Conservation (phyloP, 371 early-diverging fungal species). For the Massospora cicadina region DNA sequence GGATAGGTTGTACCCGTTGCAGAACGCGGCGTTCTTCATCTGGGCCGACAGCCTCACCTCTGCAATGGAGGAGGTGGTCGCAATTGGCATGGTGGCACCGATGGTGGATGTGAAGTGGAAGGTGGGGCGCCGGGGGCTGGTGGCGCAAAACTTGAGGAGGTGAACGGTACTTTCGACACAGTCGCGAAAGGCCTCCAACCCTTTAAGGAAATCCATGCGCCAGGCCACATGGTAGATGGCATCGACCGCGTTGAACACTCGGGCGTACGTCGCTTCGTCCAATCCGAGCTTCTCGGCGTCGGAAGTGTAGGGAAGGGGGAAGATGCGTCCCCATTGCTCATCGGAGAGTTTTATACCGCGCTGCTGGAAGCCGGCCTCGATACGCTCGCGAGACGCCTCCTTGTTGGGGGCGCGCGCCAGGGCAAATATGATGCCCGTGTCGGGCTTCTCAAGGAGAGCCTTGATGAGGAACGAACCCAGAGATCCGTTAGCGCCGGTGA, state of each 20-base stretch:
- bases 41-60: slow-evolving; percentile 18
- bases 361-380: neutral
- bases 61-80: slow-evolving; percentile 8
- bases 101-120: slow-evolving; percentile 12
- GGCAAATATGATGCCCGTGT: slow-evolving; percentile 13
- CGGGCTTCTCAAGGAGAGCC: slow-evolving; percentile 14
- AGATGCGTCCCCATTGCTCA: neutral
- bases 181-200: slow-evolving; percentile 4
- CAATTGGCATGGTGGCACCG: slow-evolving; percentile 9
- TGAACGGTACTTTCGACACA: slow-evolving; percentile 1
- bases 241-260: neutral
- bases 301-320: slow-evolving; percentile 13
- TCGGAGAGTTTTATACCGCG: neutral
- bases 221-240: slow-evolving; percentile 11
- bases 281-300: slow-evolving; percentile 17
- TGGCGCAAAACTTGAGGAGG: neutral
- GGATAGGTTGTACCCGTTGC: slow-evolving; percentile 23
- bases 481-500: slow-evolving; percentile 25
- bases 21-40: slow-evolving; percentile 14
- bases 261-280: slow-evolving; percentile 2
- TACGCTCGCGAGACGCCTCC: neutral
- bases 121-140: neutral
- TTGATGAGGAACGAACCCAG: slow-evolving; percentile 21
- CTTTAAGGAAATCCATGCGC: slow-evolving; percentile 11
- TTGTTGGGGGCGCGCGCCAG: neutral